Evolutionary conservation across 2,329 filamentous ascomycete species (phyloP).

Genomic region (Zopfia rhizophila): DNA sequence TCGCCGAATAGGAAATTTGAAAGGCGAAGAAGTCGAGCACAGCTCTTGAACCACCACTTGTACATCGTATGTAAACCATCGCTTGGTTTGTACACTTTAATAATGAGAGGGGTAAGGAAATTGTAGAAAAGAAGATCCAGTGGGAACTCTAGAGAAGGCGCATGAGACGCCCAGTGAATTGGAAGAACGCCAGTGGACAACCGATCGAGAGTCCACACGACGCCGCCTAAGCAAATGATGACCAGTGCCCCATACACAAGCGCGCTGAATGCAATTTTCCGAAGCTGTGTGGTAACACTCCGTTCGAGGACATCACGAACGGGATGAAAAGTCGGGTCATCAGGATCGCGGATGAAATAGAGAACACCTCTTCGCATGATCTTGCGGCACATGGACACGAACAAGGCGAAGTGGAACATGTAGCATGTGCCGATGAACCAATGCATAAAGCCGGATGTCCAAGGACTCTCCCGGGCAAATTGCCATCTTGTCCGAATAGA

Average conservation of each 20-base stretch:
- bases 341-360: constrained; percentile 97
- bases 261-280: constrained; percentile 96
- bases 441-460: constrained; percentile 94
- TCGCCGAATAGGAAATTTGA: constrained; percentile 95
- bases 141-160: constrained; percentile 93
- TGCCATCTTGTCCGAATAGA: constrained; percentile 79
- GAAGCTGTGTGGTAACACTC: constrained; percentile 88
- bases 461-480: constrained; percentile 81
- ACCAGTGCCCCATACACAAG: constrained; percentile 95
- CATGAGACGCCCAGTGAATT: constrained; percentile 91
- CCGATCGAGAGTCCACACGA: constrained; percentile 88
- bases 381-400: constrained; percentile 98
- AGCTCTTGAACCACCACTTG: constrained; percentile 94
- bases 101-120: constrained; percentile 88
- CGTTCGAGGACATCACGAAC: constrained; percentile 96
- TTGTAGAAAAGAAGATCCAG: constrained; percentile 97
- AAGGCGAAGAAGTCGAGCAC: constrained; percentile 80
- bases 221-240: constrained; percentile 90
- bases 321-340: constrained; percentile 97
- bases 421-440: constrained; percentile 99
- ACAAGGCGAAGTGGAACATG: constrained; percentile 99
- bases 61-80: constrained; percentile 87
- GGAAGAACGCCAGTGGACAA: constrained; percentile 79
- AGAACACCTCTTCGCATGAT: constrained; percentile 95
- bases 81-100: constrained; percentile 85